Evolutionary conservation across 352 stramenopile species (phyloP).

Genomic region (Pythium grandisporangium): DNA sequence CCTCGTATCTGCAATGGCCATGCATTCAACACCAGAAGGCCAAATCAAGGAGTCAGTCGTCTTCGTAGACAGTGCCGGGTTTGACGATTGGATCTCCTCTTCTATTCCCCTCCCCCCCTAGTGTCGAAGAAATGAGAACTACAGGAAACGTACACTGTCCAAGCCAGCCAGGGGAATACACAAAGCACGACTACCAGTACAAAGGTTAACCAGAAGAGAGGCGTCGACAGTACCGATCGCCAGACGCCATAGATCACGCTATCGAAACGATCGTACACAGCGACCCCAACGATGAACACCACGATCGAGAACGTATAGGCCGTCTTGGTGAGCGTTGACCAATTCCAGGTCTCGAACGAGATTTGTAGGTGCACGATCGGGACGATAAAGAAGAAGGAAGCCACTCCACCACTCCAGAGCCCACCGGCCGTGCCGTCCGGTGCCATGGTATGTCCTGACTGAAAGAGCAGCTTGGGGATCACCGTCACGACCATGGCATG

Average conservation of each 20-base stretch:
- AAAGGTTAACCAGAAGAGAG: slow-evolving; percentile 61
- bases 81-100: too few relatives aligned
- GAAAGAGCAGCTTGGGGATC: slow-evolving; percentile 44
- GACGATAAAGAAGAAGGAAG: slow-evolving; percentile 91
- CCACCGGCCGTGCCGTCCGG: slow-evolving; percentile 31
- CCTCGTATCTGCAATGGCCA: slow-evolving; percentile 29
- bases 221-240: slow-evolving; percentile 15
- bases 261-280: slow-evolving; percentile 43
- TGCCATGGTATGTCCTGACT: slow-evolving; percentile 40
- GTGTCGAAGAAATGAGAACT: too few relatives aligned
- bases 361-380: slow-evolving; percentile 89
- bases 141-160: slow-evolving; percentile 40
- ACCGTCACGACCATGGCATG: slow-evolving; percentile 52
- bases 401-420: slow-evolving; percentile 86
- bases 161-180: slow-evolving; percentile 51
- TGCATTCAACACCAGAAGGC: neutral
- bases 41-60: neutral
- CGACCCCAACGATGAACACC: slow-evolving; percentile 36
- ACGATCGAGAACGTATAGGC: slow-evolving; percentile 39
- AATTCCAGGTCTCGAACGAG: slow-evolving; percentile 74
- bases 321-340: slow-evolving; percentile 31
- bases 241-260: slow-evolving; percentile 40
- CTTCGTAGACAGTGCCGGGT: too few relatives aligned
- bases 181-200: slow-evolving; percentile 27
- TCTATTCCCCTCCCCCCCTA: too few relatives aligned